Evolutionary conservation across 352 stramenopile species (phyloP), one percentile per base, ranked within the genome.

Genomic region (Phytophthora ohioensis): DNA sequence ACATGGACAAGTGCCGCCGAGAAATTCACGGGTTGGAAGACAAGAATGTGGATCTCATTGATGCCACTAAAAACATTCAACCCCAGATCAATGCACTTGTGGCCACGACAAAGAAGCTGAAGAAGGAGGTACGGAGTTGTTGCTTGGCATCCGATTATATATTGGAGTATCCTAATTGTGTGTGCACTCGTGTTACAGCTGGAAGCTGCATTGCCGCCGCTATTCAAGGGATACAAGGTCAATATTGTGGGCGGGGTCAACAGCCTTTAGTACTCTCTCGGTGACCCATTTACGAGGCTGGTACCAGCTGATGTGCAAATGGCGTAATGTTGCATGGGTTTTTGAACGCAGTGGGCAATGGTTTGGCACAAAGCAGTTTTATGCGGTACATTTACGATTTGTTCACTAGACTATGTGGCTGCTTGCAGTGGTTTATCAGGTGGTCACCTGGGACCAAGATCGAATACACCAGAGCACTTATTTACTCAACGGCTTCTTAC

Each of bases 161-260:
- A 41, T 43, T 34, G 13, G 45, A 27, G 39, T 17, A 42, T 46
- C 46, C 36, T 69, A 56, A 76, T 35, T 62, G 34, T 41, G 6
- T 27, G 5, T 49, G 15, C 56, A 30, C 38, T 36, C 15, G 12
- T 56, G 36, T 42, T 3, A 11, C 52, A 93, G 83, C 51, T 95
- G 51, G 85, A 95, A 71, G 67, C 49, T 38, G 76, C 75, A 10
- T 52, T 95, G 52, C 84, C 85, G 3, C 39, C 76, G 17, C 59
- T 95, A 17, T 95, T 93, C 61, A 91, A 91, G 69, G 87, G 87
- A 6, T 87, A 90, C 76, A 87, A 85, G 49, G 83, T 95, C 31
- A 91, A 91, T 71, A 91, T 95, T 60, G 75, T 93, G n/a, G 87
- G 87, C 30, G 87, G 92, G 30, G 75, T 94, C 43, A 94, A 92